These are phyloP conservation scores for Withania somnifera DNA, from an alignment of 305 asterid species.

Conservation along the genomic window DNA sequence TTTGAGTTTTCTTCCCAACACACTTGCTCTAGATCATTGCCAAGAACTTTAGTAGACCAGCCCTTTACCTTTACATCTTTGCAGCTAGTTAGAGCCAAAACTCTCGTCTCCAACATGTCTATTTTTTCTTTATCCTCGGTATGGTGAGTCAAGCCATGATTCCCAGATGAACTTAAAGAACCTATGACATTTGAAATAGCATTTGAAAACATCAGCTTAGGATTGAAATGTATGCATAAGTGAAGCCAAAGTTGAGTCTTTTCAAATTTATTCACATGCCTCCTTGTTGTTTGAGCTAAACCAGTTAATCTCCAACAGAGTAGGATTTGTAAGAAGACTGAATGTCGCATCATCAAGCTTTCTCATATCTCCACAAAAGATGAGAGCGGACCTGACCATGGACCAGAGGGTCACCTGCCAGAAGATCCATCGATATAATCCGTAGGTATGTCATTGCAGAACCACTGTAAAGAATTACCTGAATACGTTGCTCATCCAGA, in stretches of 20 bases:
- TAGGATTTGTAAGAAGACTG: constrained; percentile 62
- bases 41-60: constrained; percentile 45
- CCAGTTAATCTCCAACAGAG: constrained; percentile 66
- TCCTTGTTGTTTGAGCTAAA: constrained; percentile 77
- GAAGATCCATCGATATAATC: background rate
- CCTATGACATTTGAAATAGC: constrained; percentile 58
- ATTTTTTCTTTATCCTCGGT: constrained; percentile 1
- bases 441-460: background rate
- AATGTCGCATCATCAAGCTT: constrained; percentile 39
- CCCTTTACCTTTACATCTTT: constrained; percentile 38
- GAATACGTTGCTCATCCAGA: constrained; percentile 65
- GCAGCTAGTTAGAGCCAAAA: constrained; percentile 59
- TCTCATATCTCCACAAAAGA: constrained; percentile 96
- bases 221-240: background rate
- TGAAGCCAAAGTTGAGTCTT: background rate
- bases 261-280: constrained; percentile 38
- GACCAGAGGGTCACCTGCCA: constrained; percentile 90
- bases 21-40: constrained; percentile 44
- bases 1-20: constrained; percentile 56
- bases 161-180: background rate
- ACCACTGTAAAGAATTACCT: constrained; percentile 29
- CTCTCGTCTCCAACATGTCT: constrained; percentile 7
- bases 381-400: constrained; percentile 78
- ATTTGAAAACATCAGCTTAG: background rate
- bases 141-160: constrained; percentile 1